These are phyloP conservation scores for Hyphopichia fennica DNA, from an alignment of 1,139 yeast genomes.

Conservation along the genomic window DNA sequence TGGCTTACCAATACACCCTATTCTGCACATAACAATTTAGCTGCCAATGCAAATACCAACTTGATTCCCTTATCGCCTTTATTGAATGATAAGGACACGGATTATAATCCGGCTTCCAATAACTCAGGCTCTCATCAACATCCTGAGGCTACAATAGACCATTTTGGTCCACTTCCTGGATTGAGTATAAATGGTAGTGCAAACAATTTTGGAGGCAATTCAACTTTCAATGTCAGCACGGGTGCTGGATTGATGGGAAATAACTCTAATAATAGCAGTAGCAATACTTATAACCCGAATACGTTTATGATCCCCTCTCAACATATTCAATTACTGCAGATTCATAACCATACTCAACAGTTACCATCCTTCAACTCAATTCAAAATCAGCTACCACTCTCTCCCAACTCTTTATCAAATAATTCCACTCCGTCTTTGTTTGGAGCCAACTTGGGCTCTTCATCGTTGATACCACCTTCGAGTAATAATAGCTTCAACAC, in stretches of 20 bases:
- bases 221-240: not conserved
- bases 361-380: slow-evolving; percentile 40
- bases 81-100: slow-evolving; percentile 33
- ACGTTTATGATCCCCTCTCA: slow-evolving; percentile 12
- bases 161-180: slow-evolving; percentile 17
- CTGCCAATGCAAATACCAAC: slow-evolving; percentile 15
- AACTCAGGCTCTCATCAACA: slow-evolving; percentile 7
- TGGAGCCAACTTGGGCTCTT: slow-evolving; percentile 2
- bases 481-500: slow-evolving; percentile 10
- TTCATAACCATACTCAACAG: slow-evolving; percentile 33
- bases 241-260: not conserved
- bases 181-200: slow-evolving; percentile 5
- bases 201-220: not conserved
- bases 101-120: slow-evolving; percentile 14
- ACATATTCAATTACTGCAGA: slow-evolving; percentile 18
- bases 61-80: slow-evolving; percentile 39
- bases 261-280: not conserved
- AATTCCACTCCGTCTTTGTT: slow-evolving; percentile 8
- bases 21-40: slow-evolving; percentile 6
- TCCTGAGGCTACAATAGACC: slow-evolving; percentile 13
- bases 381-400: slow-evolving; percentile 32
- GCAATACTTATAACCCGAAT: slow-evolving; percentile 2
- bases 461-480: slow-evolving; percentile 15
- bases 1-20: slow-evolving; percentile 17
- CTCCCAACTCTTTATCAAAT: slow-evolving; percentile 15